Evolutionary conservation across 2,329 filamentous ascomycete genomes (phyloP).

Genomic region (Apiospora marii): DNA sequence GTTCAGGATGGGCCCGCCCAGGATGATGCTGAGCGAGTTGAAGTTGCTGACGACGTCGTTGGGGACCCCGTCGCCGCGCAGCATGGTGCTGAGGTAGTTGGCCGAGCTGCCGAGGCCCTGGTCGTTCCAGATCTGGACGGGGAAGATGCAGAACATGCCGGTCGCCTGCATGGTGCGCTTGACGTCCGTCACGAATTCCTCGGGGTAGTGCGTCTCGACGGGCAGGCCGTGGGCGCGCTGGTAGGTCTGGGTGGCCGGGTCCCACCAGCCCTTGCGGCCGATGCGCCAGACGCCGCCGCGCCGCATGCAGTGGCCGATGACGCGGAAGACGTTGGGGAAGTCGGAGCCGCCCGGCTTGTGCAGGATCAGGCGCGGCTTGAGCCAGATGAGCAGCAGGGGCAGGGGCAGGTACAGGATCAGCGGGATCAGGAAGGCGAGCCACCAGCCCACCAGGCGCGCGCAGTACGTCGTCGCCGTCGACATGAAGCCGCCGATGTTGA

Average conservation of each 20-base stretch:
- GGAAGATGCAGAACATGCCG: slow-evolving; percentile 65
- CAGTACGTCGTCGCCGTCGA: slow-evolving; percentile 60
- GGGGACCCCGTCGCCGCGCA: slow-evolving; percentile 57
- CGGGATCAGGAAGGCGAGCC: slow-evolving; percentile 55
- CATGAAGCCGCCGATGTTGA: slow-evolving; percentile 62
- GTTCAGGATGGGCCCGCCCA: slow-evolving; percentile 55
- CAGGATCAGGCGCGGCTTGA: slow-evolving; percentile 51
- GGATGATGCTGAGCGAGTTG: slow-evolving; percentile 58
- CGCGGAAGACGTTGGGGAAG: slow-evolving; percentile 51
- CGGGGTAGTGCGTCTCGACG: slow-evolving; percentile 61
- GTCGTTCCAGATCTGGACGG: slow-evolving; percentile 54
- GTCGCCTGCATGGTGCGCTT: slow-evolving; percentile 65
- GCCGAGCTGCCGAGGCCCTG: slow-evolving; percentile 60
- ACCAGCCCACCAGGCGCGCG: slow-evolving; percentile 59
- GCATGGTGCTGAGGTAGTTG: slow-evolving; percentile 55
- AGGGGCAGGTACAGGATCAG: slow-evolving; percentile 54
- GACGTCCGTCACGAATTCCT: slow-evolving; percentile 72
- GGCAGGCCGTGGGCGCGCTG: slow-evolving; percentile 51
- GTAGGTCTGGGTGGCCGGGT: slow-evolving; percentile 63
- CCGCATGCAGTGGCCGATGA: slow-evolving; percentile 47
- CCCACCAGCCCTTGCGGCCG: slow-evolving; percentile 61
- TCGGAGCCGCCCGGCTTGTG: slow-evolving; percentile 55
- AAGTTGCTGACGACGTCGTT: slow-evolving; percentile 60
- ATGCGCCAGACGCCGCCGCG: slow-evolving; percentile 48
- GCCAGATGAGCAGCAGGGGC: slow-evolving; percentile 50